Evolutionary conservation across 331 rosid genomes (phyloP).

Genomic region (Cydonia oblonga): DNA sequence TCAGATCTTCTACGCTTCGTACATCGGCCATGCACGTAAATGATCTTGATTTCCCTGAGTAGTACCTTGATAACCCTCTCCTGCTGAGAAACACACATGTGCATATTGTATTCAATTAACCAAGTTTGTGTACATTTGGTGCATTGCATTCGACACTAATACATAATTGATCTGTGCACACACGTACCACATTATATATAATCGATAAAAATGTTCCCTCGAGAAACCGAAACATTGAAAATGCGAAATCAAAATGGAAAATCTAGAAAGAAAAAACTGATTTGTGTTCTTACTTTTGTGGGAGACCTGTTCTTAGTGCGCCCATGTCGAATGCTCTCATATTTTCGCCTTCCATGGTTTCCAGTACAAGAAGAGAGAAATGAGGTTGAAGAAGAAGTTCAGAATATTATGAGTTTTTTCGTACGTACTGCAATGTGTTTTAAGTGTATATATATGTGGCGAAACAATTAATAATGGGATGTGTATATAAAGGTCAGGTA

Average conservation of each 20-base stretch:
- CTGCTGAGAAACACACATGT: conserved; percentile 9
- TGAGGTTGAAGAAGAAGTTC: neutral
- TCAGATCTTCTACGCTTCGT: conserved; percentile 48
- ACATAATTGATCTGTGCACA: neutral
- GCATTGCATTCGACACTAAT: neutral
- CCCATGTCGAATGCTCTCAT: conserved; percentile 47
- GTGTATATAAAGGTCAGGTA: neutral
- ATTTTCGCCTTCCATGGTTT: conserved; percentile 29
- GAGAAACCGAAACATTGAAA: too few relatives aligned
- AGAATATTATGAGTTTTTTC: neutral
- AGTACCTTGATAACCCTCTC: conserved; percentile 67
- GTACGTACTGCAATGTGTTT: neutral
- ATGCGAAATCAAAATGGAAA: neutral
- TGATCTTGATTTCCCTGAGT: conserved; percentile 70
- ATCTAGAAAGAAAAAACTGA: neutral
- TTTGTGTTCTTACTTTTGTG: conserved; percentile 42
- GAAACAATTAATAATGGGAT: neutral
- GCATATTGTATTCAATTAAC: neutral
- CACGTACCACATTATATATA: neutral
- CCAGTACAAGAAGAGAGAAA: conserved; percentile 13
- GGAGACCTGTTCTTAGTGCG: conserved; percentile 48
- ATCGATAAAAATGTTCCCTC: neutral
- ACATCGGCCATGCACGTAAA: conserved; percentile 68
- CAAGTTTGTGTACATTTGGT: neutral
- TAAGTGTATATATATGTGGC: neutral